Evolutionary conservation across 306 rosid genomes (phyloP).

Genomic region (Canavalia ensiformis): DNA sequence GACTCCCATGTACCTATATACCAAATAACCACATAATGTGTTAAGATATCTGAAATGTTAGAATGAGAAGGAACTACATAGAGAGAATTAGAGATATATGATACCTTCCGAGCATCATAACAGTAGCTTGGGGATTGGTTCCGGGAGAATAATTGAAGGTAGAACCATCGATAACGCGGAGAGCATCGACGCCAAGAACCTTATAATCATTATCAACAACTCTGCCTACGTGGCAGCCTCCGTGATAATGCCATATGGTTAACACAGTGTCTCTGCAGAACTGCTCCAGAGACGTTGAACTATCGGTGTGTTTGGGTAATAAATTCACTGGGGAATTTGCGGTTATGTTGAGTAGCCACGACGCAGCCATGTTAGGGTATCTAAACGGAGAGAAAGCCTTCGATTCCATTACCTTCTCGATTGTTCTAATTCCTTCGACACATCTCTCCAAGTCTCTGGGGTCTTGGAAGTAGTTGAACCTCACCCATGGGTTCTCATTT

Average conservation of each 20-base stretch:
- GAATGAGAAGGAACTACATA: too few relatives aligned
- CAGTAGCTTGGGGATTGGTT: constrained; percentile 87
- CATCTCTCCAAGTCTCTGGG: constrained; percentile 70
- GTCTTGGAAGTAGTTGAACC: constrained; percentile 79
- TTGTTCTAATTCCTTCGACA: constrained; percentile 62
- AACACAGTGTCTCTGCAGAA: constrained; percentile 77
- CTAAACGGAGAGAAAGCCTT: constrained; percentile 62
- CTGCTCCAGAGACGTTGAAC: constrained; percentile 63
- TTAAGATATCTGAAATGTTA: neutral
- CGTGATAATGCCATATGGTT: constrained; percentile 94
- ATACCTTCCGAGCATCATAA: constrained; percentile 90
- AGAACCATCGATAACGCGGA: constrained; percentile 83
- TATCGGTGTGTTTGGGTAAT: constrained; percentile 65
- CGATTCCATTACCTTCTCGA: constrained; percentile 62
- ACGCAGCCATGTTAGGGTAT: constrained; percentile 42
- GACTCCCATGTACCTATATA: constrained; percentile 80
- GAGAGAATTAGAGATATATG: too few relatives aligned
- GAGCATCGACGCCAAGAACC: constrained; percentile 70
- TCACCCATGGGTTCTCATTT: constrained; percentile 73
- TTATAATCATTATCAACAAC: constrained; percentile 72
- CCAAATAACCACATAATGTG: neutral
- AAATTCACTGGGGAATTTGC: constrained; percentile 65
- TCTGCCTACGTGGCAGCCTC: constrained; percentile 76
- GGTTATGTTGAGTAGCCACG: constrained; percentile 60
- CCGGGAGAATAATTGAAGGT: constrained; percentile 81